Base-by-base conservation (phyloP, 768 basidiomycete genomes). In the Lyophyllum atratum region DNA sequence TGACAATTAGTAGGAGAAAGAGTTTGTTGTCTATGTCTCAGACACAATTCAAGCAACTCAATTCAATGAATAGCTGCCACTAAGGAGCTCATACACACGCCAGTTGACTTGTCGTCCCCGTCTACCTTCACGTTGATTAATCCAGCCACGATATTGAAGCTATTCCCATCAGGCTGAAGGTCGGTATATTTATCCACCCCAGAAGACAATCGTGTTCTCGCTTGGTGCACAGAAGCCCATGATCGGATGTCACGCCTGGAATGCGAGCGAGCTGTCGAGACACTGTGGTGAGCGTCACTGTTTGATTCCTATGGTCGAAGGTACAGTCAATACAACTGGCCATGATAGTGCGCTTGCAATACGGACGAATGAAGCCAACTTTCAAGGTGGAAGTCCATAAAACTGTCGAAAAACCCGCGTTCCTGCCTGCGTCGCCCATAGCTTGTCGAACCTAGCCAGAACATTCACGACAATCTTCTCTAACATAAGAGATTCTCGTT, bases 161-260 rank as follows among this genome's bases (percentile, higher is more conserved):
- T 93, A 69, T 99, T 99, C 49, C 95, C 93, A 66, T 98, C 95
- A 2, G 97, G 97, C 69, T 97, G 97, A 21, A 99, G 72, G 71
- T 99, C 95, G 51, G 97, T 87, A 67, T 82, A 95, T 24, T 74
- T 77, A 58, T 70, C 55, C 54, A 74, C 64, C 39, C 67, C 62
- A 56, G 61, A 42, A 25, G 58, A 48, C 69, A 66, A 71, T 21
- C 72, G 67, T 58, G 67, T 69, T 26, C 76, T 73, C 64, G 85
- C 33, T 91, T 70, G 7, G 95, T 97, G 49, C 93, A 83, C 55
- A 99, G 74, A 29, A 98, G 75, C 0, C 97, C 96, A 66, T 95
- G 80, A 59, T 98, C 93, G 2, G 83, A 76, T 0, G 95, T 95
- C 66, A 99, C 92, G 10, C 93, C 90, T 2, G 83, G 73, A 56